These are phyloP conservation scores for Metschnikowia corniflorae DNA, from an alignment of 805 yeast species.

Conservation along the genomic window DNA sequence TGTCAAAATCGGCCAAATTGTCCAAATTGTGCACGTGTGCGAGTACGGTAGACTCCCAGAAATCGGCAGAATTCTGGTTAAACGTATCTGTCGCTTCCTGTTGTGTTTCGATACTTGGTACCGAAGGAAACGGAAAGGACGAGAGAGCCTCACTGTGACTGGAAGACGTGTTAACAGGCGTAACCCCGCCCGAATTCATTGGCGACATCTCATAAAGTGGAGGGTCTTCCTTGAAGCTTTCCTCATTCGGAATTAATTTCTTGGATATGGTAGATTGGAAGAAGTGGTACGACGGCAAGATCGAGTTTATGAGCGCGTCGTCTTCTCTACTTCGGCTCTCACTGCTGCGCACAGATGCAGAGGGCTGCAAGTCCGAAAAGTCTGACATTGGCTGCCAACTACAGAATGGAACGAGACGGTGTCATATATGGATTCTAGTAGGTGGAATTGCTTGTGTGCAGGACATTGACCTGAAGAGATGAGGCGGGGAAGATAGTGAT, in stretches of 20 bases:
- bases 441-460: too few species aligned
- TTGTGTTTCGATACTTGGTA: conserved; percentile 2
- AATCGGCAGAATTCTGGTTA: conserved; percentile 16
- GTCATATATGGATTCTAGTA: too few species aligned
- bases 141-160: conserved; percentile 5
- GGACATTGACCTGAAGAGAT: too few species aligned
- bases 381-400: conserved; percentile 6
- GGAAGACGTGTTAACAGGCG: conserved; percentile 11
- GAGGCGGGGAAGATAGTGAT: too few species aligned
- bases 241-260: conserved; percentile 34
- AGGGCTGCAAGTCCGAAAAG: conserved; percentile 7
- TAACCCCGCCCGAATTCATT: conserved; percentile 16
- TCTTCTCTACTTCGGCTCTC: conserved; percentile 18
- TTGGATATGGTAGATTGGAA: conserved; percentile 40
- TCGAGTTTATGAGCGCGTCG: conserved; percentile 30
- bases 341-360: conserved; percentile 8
- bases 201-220: conserved; percentile 31
- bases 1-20: conserved; percentile 24
- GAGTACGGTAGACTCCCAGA: conserved; percentile 40
- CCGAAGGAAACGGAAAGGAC: conserved; percentile 16
- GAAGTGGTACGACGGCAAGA: conserved; percentile 45
- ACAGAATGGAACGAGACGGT: too few species aligned
- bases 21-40: conserved; percentile 41
- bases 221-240: conserved; percentile 39
- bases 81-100: conserved; percentile 11